These are phyloP conservation scores for Scenedesmus sp. DNA, from an alignment of 163 green algal species.

Conservation along the genomic window DNA sequence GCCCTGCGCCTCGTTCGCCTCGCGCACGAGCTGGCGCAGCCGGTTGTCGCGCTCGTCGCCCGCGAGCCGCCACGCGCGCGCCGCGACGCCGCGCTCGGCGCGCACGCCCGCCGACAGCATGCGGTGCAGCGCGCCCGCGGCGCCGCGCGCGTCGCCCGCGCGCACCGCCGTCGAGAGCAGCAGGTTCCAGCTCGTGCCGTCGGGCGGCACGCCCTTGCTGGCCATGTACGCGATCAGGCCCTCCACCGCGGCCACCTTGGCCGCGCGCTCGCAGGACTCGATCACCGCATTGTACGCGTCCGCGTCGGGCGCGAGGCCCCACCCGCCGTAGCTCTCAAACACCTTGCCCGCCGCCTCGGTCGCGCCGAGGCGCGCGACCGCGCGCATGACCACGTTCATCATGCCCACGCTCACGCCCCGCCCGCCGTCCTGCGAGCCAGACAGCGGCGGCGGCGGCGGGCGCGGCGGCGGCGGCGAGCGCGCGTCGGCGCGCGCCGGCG, in stretches of 20 bases:
- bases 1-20: neutral
- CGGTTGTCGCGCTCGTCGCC: neutral
- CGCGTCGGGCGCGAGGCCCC: slow-evolving; percentile 30
- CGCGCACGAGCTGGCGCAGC: neutral
- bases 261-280: slow-evolving; percentile 37
- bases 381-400: slow-evolving; percentile 37
- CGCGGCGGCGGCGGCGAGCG: neutral
- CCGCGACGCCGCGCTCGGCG: neutral
- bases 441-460: neutral
- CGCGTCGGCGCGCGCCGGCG: too few species aligned
- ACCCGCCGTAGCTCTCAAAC: slow-evolving; percentile 37
- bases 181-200: slow-evolving; percentile 24
- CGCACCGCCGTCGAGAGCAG: slow-evolving; percentile 1
- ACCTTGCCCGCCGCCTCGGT: slow-evolving; percentile 10
- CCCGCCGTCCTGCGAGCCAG: slow-evolving; percentile 9
- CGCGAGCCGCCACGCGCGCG: neutral
- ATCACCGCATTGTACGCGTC: slow-evolving; percentile 50
- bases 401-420: slow-evolving; percentile 1
- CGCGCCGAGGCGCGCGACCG: slow-evolving; percentile 26
- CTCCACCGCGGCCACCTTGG: slow-evolving; percentile 33
- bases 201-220: slow-evolving; percentile 22
- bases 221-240: slow-evolving; percentile 32
- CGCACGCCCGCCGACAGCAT: neutral
- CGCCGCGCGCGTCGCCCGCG: neutral
- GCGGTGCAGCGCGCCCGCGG: neutral